Conservation (phyloP, 495 filamentous ascomycete species). For the Melanomma pulvis-pyrius region DNA sequence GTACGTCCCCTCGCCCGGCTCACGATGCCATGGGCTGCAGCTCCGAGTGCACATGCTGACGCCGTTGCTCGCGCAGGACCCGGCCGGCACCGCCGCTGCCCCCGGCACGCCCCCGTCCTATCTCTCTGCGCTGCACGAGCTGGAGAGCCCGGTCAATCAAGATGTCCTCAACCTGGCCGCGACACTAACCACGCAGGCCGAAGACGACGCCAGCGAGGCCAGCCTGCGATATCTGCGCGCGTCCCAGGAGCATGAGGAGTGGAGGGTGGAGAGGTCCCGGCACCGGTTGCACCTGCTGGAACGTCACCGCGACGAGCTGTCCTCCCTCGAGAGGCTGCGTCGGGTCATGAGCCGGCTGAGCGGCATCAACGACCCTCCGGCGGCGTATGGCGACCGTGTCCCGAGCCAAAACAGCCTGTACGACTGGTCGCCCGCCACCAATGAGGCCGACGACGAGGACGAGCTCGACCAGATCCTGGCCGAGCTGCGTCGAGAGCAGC, state of each 20-base stretch:
- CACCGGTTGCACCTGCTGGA: conserved; percentile 25
- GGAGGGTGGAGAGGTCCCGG: conserved; percentile 37
- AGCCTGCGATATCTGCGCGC: conserved; percentile 58
- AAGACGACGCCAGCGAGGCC: conserved; percentile 56
- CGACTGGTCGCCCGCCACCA: conserved; percentile 61
- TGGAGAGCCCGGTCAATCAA: conserved; percentile 44
- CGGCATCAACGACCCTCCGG: conserved; percentile 37
- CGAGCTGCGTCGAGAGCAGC: conserved; percentile 45
- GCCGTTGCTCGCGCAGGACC: conserved; percentile 25
- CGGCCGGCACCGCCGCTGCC: conserved; percentile 17
- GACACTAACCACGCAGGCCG: conserved; percentile 51
- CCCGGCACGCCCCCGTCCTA: conserved; percentile 41
- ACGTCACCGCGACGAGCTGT: conserved; percentile 24
- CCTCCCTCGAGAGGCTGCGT: conserved; percentile 39
- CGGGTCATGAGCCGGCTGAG: conserved; percentile 43
- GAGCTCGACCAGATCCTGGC: conserved; percentile 45
- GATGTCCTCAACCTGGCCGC: conserved; percentile 54
- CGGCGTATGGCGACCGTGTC: conserved; percentile 54
- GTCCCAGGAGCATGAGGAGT: conserved; percentile 44
- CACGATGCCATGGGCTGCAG: not conserved
- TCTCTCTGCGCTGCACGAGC: conserved; percentile 41
- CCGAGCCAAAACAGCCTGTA: conserved; percentile 57
- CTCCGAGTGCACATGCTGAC: conserved; percentile 4
- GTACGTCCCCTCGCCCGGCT: conserved; percentile 4
- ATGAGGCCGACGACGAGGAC: conserved; percentile 56